Evolutionary conservation across 108 stramenopile species (phyloP).

Genomic region (Pseudonitzschia multistriata): DNA sequence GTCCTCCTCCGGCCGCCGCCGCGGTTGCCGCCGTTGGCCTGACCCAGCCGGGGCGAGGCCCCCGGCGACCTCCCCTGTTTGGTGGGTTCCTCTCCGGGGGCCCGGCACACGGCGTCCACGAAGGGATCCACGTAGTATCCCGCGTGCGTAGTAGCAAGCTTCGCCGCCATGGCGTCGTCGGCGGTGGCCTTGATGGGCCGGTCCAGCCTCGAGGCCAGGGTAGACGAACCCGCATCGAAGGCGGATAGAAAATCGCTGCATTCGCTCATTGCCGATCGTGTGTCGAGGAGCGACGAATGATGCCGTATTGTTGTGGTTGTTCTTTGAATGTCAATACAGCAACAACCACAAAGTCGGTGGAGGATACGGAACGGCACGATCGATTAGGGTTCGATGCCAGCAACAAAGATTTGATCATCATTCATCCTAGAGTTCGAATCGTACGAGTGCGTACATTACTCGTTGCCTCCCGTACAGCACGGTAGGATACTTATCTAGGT

Average conservation of each 20-base stretch:
- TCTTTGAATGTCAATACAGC: too few species aligned
- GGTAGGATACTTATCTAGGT: too few species aligned
- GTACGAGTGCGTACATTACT: too few species aligned
- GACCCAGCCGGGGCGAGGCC: not conserved
- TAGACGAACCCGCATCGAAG: not conserved
- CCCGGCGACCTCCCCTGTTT: not conserved
- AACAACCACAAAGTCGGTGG: too few species aligned
- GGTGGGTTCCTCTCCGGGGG: not conserved
- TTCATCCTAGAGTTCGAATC: too few species aligned
- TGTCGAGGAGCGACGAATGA: too few species aligned
- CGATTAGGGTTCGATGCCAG: too few species aligned
- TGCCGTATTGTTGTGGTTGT: too few species aligned
- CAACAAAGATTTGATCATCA: too few species aligned
- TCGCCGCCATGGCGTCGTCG: slow-evolving; percentile 72
- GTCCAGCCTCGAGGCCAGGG: slow-evolving; percentile 8
- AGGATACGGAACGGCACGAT: too few species aligned
- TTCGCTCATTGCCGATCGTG: too few species aligned
- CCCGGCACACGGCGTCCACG: slow-evolving; percentile 44
- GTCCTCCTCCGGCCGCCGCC: slow-evolving; percentile 19
- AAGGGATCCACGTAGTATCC: slow-evolving; percentile 85
- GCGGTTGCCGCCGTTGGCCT: not conserved
- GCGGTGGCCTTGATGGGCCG: slow-evolving; percentile 71
- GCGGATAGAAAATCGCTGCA: not conserved
- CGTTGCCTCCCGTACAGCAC: too few species aligned
- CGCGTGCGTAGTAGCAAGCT: slow-evolving; percentile 61